phyloP scores from a whole-genome alignment of 176 grass and related monocot genomes.

The Carex littledalei region DNA sequence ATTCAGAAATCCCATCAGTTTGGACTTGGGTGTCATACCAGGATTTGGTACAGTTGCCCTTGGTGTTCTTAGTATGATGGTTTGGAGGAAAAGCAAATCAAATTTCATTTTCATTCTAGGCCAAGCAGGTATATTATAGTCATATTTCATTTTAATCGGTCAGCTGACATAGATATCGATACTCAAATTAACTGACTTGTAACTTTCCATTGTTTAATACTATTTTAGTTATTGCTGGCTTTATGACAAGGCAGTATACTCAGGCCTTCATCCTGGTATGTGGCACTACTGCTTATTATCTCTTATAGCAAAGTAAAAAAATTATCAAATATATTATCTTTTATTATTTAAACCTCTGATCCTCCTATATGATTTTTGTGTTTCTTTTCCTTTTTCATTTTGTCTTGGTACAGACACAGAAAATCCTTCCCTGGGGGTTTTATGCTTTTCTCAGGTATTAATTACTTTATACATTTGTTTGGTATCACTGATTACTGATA shows the following conservation, averaged over 20 bases:
- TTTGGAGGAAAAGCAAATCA: conserved; percentile 7
- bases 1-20: conserved; percentile 10
- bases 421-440: conserved; percentile 15
- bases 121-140: conserved; percentile 11
- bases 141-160: not conserved
- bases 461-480: conserved; percentile 7
- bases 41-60: conserved; percentile 6
- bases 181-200: not conserved
- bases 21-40: conserved; percentile 18
- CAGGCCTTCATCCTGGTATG: conserved; percentile 1
- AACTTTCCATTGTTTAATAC: not conserved
- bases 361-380: not conserved
- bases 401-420: not conserved
- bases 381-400: not conserved
- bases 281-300: not conserved
- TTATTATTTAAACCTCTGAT: not conserved
- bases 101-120: conserved; percentile 4
- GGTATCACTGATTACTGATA: not conserved
- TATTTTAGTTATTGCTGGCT: conserved; percentile 19
- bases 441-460: conserved; percentile 21
- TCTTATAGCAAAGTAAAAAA: not conserved
- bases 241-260: conserved; percentile 14
- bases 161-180: not conserved
- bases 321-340: not conserved
- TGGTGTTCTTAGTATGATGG: not conserved